Evolutionary conservation across 306 rosid species (phyloP).

Genomic region (Castanopsis chinensis): DNA sequence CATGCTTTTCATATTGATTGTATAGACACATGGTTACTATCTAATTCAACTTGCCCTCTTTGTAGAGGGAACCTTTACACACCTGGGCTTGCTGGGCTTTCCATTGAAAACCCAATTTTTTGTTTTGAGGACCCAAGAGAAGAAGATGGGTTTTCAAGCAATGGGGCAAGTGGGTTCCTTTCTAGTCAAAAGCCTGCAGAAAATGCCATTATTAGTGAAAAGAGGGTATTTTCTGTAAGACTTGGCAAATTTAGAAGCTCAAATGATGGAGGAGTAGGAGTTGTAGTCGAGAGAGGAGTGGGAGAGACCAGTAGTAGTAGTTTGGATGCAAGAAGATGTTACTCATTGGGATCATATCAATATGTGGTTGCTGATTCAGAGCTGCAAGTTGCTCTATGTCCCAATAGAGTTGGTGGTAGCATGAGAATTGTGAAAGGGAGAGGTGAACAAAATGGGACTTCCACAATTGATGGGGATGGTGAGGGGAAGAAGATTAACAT

Average conservation of each 20-base stretch:
- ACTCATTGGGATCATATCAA: slow-evolving; percentile 90
- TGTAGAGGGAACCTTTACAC: slow-evolving; percentile 76
- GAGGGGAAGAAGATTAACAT: slow-evolving; percentile 65
- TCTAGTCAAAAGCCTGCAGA: slow-evolving; percentile 47
- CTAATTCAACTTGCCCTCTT: slow-evolving; percentile 93
- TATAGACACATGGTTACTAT: slow-evolving; percentile 85
- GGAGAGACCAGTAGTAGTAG: slow-evolving; percentile 67
- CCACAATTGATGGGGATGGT: slow-evolving; percentile 47
- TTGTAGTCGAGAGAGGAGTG: slow-evolving; percentile 32
- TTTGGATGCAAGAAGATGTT: slow-evolving; percentile 84
- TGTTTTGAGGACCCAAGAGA: slow-evolving; percentile 52
- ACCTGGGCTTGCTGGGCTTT: slow-evolving; percentile 55
- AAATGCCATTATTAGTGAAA: slow-evolving; percentile 53
- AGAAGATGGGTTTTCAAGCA: slow-evolving; percentile 47
- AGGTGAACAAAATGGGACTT: slow-evolving; percentile 44
- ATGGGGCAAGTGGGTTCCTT: slow-evolving; percentile 34
- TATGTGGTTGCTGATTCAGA: slow-evolving; percentile 88
- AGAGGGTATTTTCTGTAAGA: slow-evolving; percentile 75
- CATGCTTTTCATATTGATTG: slow-evolving; percentile 91
- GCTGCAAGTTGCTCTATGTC: slow-evolving; percentile 60
- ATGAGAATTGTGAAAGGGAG: slow-evolving; percentile 62
- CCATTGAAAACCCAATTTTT: slow-evolving; percentile 58
- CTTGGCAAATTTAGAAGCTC: slow-evolving; percentile 78
- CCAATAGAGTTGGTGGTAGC: slow-evolving; percentile 48
- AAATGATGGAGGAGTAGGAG: slow-evolving; percentile 41